A percentile compares a stretch with the other conserved stretches of the same genome.
phyloP scores from a whole-genome alignment of 2,329 filamentous ascomycete genomes.

The Ustulina deusta region DNA sequence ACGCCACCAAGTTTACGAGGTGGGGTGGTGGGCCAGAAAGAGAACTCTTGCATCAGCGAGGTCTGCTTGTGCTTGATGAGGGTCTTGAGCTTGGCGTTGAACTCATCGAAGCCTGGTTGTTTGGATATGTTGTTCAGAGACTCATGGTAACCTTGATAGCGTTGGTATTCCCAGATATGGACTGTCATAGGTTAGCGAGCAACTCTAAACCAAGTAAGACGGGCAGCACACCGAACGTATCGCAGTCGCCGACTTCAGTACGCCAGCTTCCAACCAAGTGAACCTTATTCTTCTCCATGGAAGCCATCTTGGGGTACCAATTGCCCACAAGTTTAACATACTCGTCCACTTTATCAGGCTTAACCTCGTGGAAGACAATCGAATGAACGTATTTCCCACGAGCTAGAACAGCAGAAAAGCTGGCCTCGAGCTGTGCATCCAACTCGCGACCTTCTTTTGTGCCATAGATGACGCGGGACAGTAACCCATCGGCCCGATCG shows the following conservation, averaged over 20 bases:
- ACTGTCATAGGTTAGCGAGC: slow-evolving; percentile 65
- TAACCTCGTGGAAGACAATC: slow-evolving; percentile 95
- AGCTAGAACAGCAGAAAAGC: slow-evolving; percentile 93
- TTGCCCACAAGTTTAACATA: slow-evolving; percentile 89
- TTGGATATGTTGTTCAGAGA: slow-evolving; percentile 86
- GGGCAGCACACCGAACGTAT: slow-evolving; percentile 74
- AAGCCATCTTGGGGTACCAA: slow-evolving; percentile 93
- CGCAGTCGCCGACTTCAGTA: slow-evolving; percentile 95
- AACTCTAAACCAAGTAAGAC: too few relatives aligned
- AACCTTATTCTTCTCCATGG: slow-evolving; percentile 88
- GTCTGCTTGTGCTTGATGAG: slow-evolving; percentile 86
- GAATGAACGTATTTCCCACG: slow-evolving; percentile 98
- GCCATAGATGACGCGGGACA: slow-evolving; percentile 94
- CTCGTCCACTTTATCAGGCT: slow-evolving; percentile 94
- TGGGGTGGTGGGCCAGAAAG: slow-evolving; percentile 96
- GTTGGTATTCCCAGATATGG: slow-evolving; percentile 99
- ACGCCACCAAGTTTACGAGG: slow-evolving; percentile 90
- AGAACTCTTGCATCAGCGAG: slow-evolving; percentile 99
- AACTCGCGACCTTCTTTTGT: slow-evolving; percentile 95
- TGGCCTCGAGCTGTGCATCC: slow-evolving; percentile 94
- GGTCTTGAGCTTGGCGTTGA: slow-evolving; percentile 86
- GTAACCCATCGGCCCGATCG: slow-evolving; percentile 75
- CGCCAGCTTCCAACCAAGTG: slow-evolving; percentile 98
- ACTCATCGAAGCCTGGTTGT: slow-evolving; percentile 85
- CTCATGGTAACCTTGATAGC: slow-evolving; percentile 94